Base-by-base conservation (phyloP, 2,329 filamentous ascomycete species). In the Fusarium citri region DNA sequence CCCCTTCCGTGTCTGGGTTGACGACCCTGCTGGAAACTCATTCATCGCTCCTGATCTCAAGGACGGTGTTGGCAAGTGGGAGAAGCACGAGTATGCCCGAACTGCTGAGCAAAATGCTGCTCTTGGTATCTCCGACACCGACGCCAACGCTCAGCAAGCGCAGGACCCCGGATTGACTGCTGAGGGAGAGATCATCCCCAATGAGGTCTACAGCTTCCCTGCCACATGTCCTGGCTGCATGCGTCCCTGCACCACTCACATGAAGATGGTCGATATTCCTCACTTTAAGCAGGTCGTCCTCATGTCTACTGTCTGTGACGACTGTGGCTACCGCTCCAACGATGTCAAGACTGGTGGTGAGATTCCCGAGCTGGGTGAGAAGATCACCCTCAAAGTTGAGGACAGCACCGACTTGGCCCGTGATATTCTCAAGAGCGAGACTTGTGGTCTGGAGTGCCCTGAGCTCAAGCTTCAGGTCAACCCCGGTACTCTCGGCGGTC, bases 211-310 rank as follows among this genome's bases (percentile, higher is more conserved):
- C 84, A 91, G 90, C 63, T 96, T 99, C 82, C 95, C 95, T 5
- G 91, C 94, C 9, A 92, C 90, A 61, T 99, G 96, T 80, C 96
- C 96, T 1, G 95, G 93, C 66, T 99, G 96, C 84, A 90, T 91
- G 76, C 92, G 92, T 80, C 83, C 89, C 7, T 98, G 94, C 82
- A 89, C 90, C 6, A 97, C 97, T 12, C 94, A 97, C 81, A 98
- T 98, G 94, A 97, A 98, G 85, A 97, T 97, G 91, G 94, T 98
- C 60, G 94, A 97, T 76, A 98, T 99, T 68, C 96, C 96, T 1
- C 92, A 97, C 82, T 99, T 99, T 84, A 97, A 98, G 83, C 93
- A 98, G 78, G 96, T 99, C 5, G 91, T 98, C 42, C 86, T 99
- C 74, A 98, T 97, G 93, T 94, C 91, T 73, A 98, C 95, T 4